Conservation (phyloP, 75 land plant genomes). For the Sequoia sempervirens region DNA sequence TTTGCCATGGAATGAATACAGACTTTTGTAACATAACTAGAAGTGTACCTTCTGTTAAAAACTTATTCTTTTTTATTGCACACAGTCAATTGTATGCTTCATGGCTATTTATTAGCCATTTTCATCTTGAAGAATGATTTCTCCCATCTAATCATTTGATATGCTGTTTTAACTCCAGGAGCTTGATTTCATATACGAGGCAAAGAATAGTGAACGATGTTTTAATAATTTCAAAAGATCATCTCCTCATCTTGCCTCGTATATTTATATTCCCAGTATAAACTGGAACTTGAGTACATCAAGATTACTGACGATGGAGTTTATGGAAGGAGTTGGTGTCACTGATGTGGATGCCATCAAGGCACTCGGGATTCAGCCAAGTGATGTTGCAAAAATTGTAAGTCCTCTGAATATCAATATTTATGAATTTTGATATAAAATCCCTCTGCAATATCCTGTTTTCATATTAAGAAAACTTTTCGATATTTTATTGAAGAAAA, state of each 20-base stretch:
- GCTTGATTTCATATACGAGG: conserved; percentile 80
- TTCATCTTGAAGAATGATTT: not conserved
- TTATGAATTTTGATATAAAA: not conserved
- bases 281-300: conserved; percentile 80
- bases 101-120: not conserved
- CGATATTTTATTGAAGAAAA: not conserved
- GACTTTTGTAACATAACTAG: not conserved
- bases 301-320: conserved; percentile 85
- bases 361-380: conserved; percentile 64
- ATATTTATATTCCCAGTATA: conserved; percentile 75
- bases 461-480: not conserved
- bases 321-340: conserved; percentile 83
- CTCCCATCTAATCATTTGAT: not conserved
- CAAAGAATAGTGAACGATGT: conserved; percentile 77
- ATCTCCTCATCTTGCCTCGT: conserved; percentile 76
- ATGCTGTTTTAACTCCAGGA: conserved; percentile 44
- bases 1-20: not conserved
- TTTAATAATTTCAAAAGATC: conserved; percentile 64
- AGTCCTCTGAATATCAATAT: conserved; percentile 10
- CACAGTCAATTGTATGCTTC: not conserved
- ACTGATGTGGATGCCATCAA: conserved; percentile 74
- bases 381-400: conserved; percentile 80
- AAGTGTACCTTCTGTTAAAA: not conserved
- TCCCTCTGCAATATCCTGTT: not conserved
- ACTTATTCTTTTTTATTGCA: not conserved